phyloP scores from a whole-genome alignment of 192 early-diverging fungal genomes.

The Spinellus fusiger region DNA sequence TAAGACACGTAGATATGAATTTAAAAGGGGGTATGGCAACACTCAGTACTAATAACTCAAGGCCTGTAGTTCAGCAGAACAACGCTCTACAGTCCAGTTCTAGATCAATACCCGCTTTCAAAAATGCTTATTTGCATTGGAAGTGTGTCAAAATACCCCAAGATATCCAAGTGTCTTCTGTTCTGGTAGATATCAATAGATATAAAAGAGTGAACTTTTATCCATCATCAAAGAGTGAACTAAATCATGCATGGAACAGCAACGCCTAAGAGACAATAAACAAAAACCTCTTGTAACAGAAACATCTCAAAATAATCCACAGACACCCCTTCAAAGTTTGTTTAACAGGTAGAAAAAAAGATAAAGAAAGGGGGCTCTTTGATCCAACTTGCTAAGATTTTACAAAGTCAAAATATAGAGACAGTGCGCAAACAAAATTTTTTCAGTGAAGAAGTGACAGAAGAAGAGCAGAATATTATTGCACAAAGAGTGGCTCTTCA shows the following conservation, averaged over 20 bases:
- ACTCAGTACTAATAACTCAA: neutral
- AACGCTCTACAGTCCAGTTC: neutral
- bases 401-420: constrained; percentile 60
- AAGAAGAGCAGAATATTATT: constrained; percentile 82
- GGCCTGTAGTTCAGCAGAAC: neutral
- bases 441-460: constrained; percentile 83
- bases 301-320: neutral
- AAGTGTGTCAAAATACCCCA: neutral
- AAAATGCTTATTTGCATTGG: neutral
- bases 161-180: neutral
- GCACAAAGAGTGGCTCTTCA: constrained; percentile 82
- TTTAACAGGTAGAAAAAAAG: constrained; percentile 11
- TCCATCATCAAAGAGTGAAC: too few species aligned
- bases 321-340: constrained; percentile 3
- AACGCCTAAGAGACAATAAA: neutral
- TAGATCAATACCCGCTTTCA: neutral
- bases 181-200: too few species aligned
- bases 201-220: too few species aligned
- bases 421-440: constrained; percentile 77
- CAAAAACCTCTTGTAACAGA: neutral
- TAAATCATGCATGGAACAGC: neutral
- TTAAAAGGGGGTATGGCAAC: neutral
- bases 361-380: neutral
- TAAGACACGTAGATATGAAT: neutral
- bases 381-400: neutral